Base-by-base conservation (phyloP, 202 grass and related monocot species). In the Saccharum hybrid region DNA sequence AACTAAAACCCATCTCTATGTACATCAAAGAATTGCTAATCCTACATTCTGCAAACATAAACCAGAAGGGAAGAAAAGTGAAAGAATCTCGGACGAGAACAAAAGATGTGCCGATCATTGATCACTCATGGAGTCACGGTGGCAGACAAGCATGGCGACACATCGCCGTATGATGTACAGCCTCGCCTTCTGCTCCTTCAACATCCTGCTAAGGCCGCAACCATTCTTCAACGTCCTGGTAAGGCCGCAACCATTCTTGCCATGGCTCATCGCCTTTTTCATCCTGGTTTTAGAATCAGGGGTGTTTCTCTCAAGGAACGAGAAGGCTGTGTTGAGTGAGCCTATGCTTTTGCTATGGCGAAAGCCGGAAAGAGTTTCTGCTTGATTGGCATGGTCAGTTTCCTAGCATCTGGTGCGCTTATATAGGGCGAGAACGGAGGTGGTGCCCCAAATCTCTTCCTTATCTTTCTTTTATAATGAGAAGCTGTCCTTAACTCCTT, bases 81-180 rank as follows among this genome's bases (percentile, higher is more conserved):
- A 14, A 23, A 7, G 66, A 71, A 30, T 59, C 37, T 81, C 41
- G 4, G n/a, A 10, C 23, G 31, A 65, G 9, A 65, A 8, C 15
- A 34, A 67, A 38, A 72, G 6, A 6, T 10, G 12, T 9, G 28
- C 26, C 15, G 9, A 36, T 46, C 77, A 10, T 1, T 67, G 49
- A 23, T 75, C 71, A 70, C 13, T 66, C 52, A 18, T 86, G 21
- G 73, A 81, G 36, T 90, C 84, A 3, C 75, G 82, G 63, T 86
- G 77, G 90, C 90, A 92, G 13, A 92, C 72, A 61, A 89, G 75
- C 86, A 92, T 92, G 63, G 46, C 62, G 56, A 89, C 61, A 51
- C 90, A 89, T 61, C 86, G 86, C 10, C 78, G 66, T 23, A 92
- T 92, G 81, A 92, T 89, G 80, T 92, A 86, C 13, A 89, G 42